Evolutionary conservation across 2,329 filamentous ascomycete species (phyloP), one percentile per base, ranked within the genome.

Genomic region (Nemania sp.): DNA sequence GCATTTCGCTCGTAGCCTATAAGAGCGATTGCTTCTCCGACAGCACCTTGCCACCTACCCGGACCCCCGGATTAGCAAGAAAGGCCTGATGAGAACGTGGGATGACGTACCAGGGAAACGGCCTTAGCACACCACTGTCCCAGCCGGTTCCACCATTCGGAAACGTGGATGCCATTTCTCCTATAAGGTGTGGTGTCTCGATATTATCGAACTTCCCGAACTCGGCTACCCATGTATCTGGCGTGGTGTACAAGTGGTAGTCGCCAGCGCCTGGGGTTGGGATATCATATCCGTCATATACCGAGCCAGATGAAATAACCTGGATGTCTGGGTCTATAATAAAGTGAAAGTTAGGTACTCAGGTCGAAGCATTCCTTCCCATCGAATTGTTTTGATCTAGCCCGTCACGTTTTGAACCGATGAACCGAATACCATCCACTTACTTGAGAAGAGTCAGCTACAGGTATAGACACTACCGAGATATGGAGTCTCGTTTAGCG

Each of bases 1-100:
- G 84, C 82, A 77, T 92, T 92, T 64, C 89, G 83, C 82, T 92
- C 90, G 32, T 87, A 87, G 20, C 89, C 87, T 69, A 92, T 83
- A 18, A 91, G 81, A 63, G 86, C 89, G n/a, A 92, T 83, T 26
- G 88, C 89, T 75, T 92, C 90, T 15, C 85, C 85, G 2, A 92
- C 87, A 8, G 86, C 82, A 27, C 88, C 89, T 57, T 87, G 86
- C 88, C 86, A 87, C 73, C 73, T 75, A 38, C 22, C 11, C 1
- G 26, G 20, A 27, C 22, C 7, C 43, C 35, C 24, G 20, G n/a
- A 41, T 72, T 59, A 73, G 70, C 61, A 63, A 45, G n/a, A 26
- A 8, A 38, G 29, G 11, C 8, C 2, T 8, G 51, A 32, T 20
- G 41, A 24, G n/a, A n/a, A 49, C 5, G 2, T 8, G 35, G 10